These are phyloP conservation scores for Theileria orientalis DNA, from an alignment of 169 alveolate species.

Conservation along the genomic window DNA sequence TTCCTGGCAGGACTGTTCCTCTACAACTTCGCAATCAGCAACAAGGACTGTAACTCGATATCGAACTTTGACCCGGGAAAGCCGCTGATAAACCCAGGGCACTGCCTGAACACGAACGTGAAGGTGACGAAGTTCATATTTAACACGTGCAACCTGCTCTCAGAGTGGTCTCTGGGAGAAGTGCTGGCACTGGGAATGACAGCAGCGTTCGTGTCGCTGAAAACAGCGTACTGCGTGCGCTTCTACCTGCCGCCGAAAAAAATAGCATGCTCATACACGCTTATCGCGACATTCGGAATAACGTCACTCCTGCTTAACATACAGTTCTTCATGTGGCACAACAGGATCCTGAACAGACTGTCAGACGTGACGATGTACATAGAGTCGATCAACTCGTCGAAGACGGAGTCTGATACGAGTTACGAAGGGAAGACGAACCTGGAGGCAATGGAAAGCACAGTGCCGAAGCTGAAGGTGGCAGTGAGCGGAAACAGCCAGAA, in stretches of 20 bases:
- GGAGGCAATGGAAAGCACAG: background rate
- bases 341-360: slow-evolving; percentile 39
- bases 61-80: slow-evolving; percentile 24
- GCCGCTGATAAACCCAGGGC: slow-evolving; percentile 3
- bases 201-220: slow-evolving; percentile 46
- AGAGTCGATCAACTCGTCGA: slow-evolving; percentile 23
- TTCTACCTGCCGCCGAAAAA: slow-evolving; percentile 54
- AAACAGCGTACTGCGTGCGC: slow-evolving; percentile 49
- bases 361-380: slow-evolving; percentile 38
- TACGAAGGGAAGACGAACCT: background rate
- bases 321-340: slow-evolving; percentile 46
- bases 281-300: slow-evolving; percentile 48
- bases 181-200: slow-evolving; percentile 48
- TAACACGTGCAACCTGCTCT: slow-evolving; percentile 37
- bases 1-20: slow-evolving; percentile 44
- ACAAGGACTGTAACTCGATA: slow-evolving; percentile 3
- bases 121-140: slow-evolving; percentile 29
- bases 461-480: background rate
- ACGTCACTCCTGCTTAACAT: slow-evolving; percentile 49
- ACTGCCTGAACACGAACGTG: slow-evolving; percentile 23
- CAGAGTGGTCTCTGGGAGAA: slow-evolving; percentile 70
- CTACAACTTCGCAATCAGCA: slow-evolving; percentile 45
- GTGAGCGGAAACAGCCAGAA: background rate
- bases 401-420: background rate
- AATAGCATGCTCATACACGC: slow-evolving; percentile 32